Evolutionary conservation across 768 basidiomycete genomes (phyloP), one percentile per base, ranked within the genome.

Genomic region (Mycena vitilis): DNA sequence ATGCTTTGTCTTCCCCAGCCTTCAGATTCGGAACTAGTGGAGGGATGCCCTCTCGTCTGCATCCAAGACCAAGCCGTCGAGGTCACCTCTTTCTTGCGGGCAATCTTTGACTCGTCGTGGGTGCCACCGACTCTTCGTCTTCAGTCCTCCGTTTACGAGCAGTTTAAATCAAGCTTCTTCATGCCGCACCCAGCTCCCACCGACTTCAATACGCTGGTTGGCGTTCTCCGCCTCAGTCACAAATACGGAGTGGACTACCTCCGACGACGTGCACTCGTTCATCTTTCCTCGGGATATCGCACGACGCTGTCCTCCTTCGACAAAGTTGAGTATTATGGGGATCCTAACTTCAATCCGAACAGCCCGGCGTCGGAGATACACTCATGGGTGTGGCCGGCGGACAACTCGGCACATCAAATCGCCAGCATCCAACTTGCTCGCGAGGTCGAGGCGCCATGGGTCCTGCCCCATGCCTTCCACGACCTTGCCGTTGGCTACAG

Each of bases 1-100:
- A 71, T 76, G 71, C 69, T 76, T 22, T 42, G 62, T 5, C 45
- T 75, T 13, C 71, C 69, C 1, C 71, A 72, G 37, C 54, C 63
- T 36, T 16, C 34, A 2, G 63, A 66, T 36, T 48, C 68, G 60
- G 52, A 44, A 37, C 71, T 53, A 36, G 55, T 68, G 48, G 67
- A 68, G 13, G 67, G 67, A 12, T 68, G 67, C 30, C 67, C 67
- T 6, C 7, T 68, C 8, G 67, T 68, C 2, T n/a, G 23, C 16
- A 44, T 68, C 5, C 55, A 47, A 5, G 66, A 68, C 55, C 15
- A 53, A 5, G 45, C 44, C 18, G 13, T 25, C 2, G 66, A 68
- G 16, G 60, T 68, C 9, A 56, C 60, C 10, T 40, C 42, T 16
- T 63, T 68, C 60, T 52, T 68, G 12, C 57, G 45, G 36, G 60